Percentiles rank a stretch among this genome's conserved stretches.
Evolutionary conservation across 768 basidiomycete genomes (phyloP).

Genomic region (Suillus subaureus): DNA sequence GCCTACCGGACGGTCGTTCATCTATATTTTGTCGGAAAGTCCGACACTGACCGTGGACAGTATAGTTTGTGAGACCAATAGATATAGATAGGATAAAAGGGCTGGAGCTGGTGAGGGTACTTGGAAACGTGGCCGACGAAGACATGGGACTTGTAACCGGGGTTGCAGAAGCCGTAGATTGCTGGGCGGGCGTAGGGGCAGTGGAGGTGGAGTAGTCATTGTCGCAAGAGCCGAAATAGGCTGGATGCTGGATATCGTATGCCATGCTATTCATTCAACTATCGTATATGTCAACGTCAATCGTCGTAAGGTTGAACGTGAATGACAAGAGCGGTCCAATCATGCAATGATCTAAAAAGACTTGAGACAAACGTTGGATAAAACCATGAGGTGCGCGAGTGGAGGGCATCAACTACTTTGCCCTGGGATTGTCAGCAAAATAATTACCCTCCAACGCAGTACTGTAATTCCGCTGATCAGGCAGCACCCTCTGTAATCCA

Average conservation of each 20-base stretch:
- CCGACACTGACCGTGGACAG: neutral
- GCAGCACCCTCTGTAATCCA: constrained; percentile 45
- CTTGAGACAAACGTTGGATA: neutral
- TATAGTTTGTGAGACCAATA: neutral
- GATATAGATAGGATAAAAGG: constrained; percentile 7
- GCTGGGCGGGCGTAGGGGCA: constrained; percentile 8
- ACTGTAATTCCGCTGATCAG: constrained; percentile 45
- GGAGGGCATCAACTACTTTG: constrained; percentile 4
- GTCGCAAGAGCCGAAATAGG: constrained; percentile 15
- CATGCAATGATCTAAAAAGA: neutral
- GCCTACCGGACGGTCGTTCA: neutral
- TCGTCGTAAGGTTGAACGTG: neutral
- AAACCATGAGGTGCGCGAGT: neutral
- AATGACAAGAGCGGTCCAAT: neutral
- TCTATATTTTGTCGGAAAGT: neutral
- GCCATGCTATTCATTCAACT: neutral
- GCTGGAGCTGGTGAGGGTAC: constrained; percentile 2
- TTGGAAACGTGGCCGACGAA: constrained; percentile 2
- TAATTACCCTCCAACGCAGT: constrained; percentile 61
- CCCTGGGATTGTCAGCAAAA: constrained; percentile 63
- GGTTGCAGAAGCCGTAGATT: constrained; percentile 3
- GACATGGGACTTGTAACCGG: neutral
- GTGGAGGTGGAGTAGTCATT: constrained; percentile 15
- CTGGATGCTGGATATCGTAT: neutral
- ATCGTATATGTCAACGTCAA: neutral